Evolutionary conservation across 164 flowering plant species (phyloP).

Genomic region (Litsea cubeba): DNA sequence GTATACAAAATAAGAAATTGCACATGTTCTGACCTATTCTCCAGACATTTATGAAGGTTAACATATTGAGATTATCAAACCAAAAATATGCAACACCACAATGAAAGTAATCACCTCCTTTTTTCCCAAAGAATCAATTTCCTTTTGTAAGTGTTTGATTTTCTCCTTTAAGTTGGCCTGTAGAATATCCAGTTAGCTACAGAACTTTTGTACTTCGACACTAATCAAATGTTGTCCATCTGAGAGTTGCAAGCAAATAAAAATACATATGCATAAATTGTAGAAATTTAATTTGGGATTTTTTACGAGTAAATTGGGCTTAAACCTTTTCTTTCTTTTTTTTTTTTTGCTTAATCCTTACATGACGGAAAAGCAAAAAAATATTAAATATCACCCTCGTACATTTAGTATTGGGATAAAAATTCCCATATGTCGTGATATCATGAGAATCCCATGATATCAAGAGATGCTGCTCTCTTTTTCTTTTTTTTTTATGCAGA

Average conservation of each 20-base stretch:
- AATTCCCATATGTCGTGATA: no score
- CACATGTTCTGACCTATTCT: neutral
- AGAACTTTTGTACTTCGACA: neutral
- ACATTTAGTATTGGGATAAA: no score
- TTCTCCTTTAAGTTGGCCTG: conserved; percentile 5
- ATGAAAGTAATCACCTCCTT: conserved; percentile 28
- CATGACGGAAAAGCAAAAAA: no score
- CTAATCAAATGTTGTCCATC: neutral
- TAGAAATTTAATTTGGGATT: no score
- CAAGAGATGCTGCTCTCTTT: no score
- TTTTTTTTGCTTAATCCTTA: no score
- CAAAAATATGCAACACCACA: neutral
- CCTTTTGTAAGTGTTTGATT: conserved; percentile 14
- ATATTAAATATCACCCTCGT: no score
- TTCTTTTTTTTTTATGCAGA: no score
- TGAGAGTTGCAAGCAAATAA: neutral
- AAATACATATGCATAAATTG: no score
- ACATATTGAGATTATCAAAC: neutral
- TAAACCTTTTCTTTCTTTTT: no score
- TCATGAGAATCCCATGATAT: no score
- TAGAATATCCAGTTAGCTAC: conserved; percentile 4
- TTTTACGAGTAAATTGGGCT: no score
- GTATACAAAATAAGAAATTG: neutral
- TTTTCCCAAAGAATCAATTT: conserved; percentile 25
- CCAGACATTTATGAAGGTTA: neutral